Conservation (phyloP, 495 filamentous ascomycete genomes). For the Bryoglossum gracile region DNA sequence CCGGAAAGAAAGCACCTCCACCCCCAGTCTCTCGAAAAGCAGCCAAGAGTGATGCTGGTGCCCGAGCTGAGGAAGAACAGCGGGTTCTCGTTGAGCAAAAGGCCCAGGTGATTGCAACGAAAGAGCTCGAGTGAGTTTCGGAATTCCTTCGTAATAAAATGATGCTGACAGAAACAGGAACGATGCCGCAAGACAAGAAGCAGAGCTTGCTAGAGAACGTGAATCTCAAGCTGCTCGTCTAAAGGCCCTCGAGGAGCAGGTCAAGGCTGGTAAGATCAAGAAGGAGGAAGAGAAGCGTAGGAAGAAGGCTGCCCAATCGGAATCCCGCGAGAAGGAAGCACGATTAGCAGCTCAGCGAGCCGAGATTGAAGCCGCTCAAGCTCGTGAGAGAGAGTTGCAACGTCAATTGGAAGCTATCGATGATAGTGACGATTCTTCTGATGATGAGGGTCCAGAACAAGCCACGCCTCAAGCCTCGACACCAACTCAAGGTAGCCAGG, state of each 20-base stretch:
- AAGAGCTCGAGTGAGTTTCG: slow-evolving; percentile 81
- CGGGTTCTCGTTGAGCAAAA: slow-evolving; percentile 62
- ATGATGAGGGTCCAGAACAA: slow-evolving; percentile 77
- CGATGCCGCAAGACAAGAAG: slow-evolving; percentile 67
- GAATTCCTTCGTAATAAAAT: slow-evolving; percentile 17
- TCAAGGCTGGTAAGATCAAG: slow-evolving; percentile 90
- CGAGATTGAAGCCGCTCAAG: slow-evolving; percentile 84
- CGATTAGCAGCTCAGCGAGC: slow-evolving; percentile 78
- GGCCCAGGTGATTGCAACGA: slow-evolving; percentile 65
- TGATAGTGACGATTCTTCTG: slow-evolving; percentile 62
- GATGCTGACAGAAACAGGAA: slow-evolving; percentile 49
- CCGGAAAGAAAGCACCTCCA: slow-evolving; percentile 75
- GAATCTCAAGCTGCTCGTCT: slow-evolving; percentile 76
- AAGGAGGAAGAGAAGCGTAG: slow-evolving; percentile 90
- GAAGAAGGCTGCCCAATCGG: slow-evolving; percentile 79
- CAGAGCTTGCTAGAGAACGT: slow-evolving; percentile 70
- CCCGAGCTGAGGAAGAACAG: slow-evolving; percentile 50
- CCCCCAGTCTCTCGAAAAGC: slow-evolving; percentile 76
- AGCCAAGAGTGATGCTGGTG: slow-evolving; percentile 53
- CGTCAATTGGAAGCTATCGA: slow-evolving; percentile 78
- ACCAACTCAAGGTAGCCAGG: slow-evolving; percentile 55
- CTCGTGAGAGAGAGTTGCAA: slow-evolving; percentile 81
- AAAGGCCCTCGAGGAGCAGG: slow-evolving; percentile 85
- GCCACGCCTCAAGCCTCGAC: slow-evolving; percentile 79
- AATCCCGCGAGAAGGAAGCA: slow-evolving; percentile 83